These are phyloP conservation scores for Noccaea caerulescens DNA, from an alignment of 345 rosid species.

Conservation along the genomic window DNA sequence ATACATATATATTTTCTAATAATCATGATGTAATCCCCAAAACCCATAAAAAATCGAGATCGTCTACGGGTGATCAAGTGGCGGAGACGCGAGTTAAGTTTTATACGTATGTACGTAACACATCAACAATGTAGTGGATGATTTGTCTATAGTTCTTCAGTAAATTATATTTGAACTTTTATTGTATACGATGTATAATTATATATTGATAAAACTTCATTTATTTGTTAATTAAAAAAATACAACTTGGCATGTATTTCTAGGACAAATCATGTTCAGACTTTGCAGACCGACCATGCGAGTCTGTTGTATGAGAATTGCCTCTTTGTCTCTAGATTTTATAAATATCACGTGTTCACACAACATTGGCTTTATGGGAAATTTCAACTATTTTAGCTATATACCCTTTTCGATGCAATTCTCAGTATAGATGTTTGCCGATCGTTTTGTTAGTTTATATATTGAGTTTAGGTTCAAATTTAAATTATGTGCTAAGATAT, in stretches of 20 bases:
- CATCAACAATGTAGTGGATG: background rate
- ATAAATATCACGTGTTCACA: background rate
- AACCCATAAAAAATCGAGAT: no score
- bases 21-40: no score
- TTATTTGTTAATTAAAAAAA: background rate
- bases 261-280: background rate
- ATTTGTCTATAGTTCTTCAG: background rate
- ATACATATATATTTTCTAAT: no score
- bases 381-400: background rate
- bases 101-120: background rate
- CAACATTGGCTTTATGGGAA: background rate
- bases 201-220: background rate
- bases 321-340: background rate
- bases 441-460: background rate
- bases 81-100: no score
- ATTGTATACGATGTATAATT: background rate
- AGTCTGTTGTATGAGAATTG: background rate
- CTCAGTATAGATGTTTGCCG: background rate
- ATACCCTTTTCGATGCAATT: background rate
- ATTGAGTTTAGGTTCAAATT: background rate
- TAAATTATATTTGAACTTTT: background rate
- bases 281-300: background rate
- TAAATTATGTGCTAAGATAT: background rate
- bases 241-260: background rate
- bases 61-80: no score